Conservation (phyloP, 2,329 filamentous ascomycete species). For the Coleophoma eucalyptorum region DNA sequence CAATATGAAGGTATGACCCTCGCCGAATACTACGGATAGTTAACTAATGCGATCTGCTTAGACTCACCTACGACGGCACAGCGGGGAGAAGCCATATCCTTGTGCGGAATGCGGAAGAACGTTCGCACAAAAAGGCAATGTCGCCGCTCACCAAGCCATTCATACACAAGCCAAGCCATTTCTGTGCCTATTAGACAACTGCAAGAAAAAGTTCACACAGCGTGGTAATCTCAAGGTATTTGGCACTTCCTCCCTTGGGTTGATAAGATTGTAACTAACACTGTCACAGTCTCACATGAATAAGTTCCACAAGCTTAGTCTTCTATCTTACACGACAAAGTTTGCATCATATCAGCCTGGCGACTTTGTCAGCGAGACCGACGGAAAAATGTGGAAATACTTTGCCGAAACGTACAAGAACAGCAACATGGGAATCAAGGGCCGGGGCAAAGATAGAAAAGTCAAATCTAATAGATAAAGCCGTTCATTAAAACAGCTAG, state of each 20-base stretch:
- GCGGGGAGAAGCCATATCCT: constrained; percentile 78
- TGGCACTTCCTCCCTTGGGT: neutral
- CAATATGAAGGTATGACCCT: constrained; percentile 69
- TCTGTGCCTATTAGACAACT: constrained; percentile 76
- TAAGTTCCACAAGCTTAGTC: constrained; percentile 79
- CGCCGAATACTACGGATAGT: neutral
- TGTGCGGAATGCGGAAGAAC: constrained; percentile 77
- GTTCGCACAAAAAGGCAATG: constrained; percentile 84
- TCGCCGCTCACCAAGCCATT: constrained; percentile 77
- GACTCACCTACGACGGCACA: constrained; percentile 86
- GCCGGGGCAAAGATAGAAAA: constrained; percentile 79
- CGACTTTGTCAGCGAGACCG: constrained; percentile 60
- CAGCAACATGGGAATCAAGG: constrained; percentile 97
- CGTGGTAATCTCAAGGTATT: constrained; percentile 85
- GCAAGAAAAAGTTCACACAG: constrained; percentile 84
- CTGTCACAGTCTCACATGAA: constrained; percentile 76
- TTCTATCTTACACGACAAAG: constrained; percentile 65
- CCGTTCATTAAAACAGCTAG: too few relatives aligned
- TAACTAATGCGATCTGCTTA: constrained; percentile 27
- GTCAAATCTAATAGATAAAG: constrained; percentile 33
- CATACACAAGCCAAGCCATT: constrained; percentile 77
- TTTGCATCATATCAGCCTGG: constrained; percentile 62
- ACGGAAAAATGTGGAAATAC: constrained; percentile 79
- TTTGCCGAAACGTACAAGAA: constrained; percentile 92
- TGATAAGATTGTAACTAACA: constrained; percentile 8